Evolutionary conservation across 805 yeast species (phyloP).

Genomic region (Candida odintsovae): DNA sequence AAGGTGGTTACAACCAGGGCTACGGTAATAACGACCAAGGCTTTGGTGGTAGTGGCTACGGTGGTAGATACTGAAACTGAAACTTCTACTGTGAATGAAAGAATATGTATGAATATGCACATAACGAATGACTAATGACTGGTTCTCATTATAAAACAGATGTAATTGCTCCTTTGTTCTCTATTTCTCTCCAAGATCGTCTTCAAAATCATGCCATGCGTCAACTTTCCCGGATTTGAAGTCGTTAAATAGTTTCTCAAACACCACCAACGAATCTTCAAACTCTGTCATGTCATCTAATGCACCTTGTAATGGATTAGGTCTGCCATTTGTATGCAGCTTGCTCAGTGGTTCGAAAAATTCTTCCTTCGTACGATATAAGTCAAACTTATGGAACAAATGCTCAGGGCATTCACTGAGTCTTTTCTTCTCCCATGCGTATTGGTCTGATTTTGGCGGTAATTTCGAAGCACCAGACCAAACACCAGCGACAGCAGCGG

Average conservation of each 20-base stretch:
- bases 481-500: constrained; percentile 54
- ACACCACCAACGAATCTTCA: constrained; percentile 13
- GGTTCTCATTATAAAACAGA: not conserved
- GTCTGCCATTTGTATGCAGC: constrained; percentile 26
- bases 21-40: constrained; percentile 3
- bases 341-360: constrained; percentile 25
- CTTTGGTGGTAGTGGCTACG: constrained; percentile 7
- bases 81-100: not conserved
- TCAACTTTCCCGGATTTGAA: constrained; percentile 14
- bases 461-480: constrained; percentile 38
- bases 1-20: constrained; percentile 1
- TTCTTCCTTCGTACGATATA: constrained; percentile 22
- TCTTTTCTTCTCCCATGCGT: constrained; percentile 27
- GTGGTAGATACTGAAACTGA: constrained; percentile 2
- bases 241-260: constrained; percentile 18
- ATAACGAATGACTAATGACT: not conserved
- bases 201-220: constrained; percentile 8
- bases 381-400: constrained; percentile 31
- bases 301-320: constrained; percentile 26
- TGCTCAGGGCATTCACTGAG: constrained; percentile 19
- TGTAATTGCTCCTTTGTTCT: not conserved
- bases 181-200: not conserved
- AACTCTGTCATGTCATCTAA: constrained; percentile 11
- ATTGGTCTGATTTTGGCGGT: constrained; percentile 37
- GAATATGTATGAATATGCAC: not conserved